Evolutionary conservation across 208 protist species (phyloP), one percentile per base, ranked within the genome.

Genomic region (Trypanosoma cruzi): DNA sequence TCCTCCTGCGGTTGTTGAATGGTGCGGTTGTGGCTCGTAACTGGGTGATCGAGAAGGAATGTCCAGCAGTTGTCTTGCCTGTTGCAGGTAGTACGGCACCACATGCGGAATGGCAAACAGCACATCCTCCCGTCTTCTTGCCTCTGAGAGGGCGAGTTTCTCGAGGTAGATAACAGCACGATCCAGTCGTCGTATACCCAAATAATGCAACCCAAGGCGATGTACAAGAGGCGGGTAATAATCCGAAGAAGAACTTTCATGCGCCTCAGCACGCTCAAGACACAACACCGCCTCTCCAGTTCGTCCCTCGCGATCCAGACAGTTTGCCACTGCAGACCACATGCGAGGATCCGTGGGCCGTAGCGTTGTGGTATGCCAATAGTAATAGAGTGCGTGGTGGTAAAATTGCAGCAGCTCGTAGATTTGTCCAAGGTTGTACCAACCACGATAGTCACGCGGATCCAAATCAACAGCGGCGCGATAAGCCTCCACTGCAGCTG

Each of bases 341-440:
- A 99, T 99, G 55, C 98, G 93, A 18, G 92, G 79, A 75, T 99
- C 98, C 16, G 89, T 95, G 4, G 97, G 97, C n/a, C 96, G 78
- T 4, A 99, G 80, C 20, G 82, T 82, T 1, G 89, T 92, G 13
- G 97, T 96, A 61, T 98, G 98, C 70, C 90, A 89, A 67, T 98
- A 99, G 74, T 99, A 99, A 81, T 98, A 98, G 0, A 98, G 68
- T 13, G 98, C 97, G 61, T 98, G 98, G 60, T 95, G 82, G 34
- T 94, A 96, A 70, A 98, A 84, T 73, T 98, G 86, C 13, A 99
- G 80, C 20, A 99, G 62, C 80, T 99, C 97, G 81, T 99, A 99
- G 1, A 98, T 92, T 74, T 99, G 98, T 5, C 98, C 98, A 2
- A 99, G 77, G 61, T 98, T 98, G 82, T 99, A 99, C 97, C 96